phyloP scores from a whole-genome alignment of 345 rosid genomes.

The Cardamine chenopodiifolia region DNA sequence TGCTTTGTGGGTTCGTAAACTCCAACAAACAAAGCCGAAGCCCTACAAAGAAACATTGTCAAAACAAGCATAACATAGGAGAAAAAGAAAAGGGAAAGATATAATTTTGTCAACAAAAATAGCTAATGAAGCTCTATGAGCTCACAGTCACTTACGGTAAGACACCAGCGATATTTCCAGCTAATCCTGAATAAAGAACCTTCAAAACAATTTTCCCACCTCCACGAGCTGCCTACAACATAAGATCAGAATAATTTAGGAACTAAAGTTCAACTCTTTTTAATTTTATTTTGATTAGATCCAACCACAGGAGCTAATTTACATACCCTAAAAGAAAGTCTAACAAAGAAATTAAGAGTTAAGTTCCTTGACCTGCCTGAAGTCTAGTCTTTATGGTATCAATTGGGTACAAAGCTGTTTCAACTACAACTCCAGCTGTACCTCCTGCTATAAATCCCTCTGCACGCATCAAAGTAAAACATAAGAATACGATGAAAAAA shows the following conservation, averaged over 20 bases:
- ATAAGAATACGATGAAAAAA: background rate
- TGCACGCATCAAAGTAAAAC: slow-evolving; percentile 37
- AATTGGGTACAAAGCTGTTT: slow-evolving; percentile 87
- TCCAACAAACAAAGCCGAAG: slow-evolving; percentile 94
- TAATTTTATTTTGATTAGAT: background rate
- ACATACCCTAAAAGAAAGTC: background rate
- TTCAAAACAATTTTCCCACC: slow-evolving; percentile 76
- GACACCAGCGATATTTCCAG: slow-evolving; percentile 92
- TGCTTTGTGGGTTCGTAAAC: slow-evolving; percentile 94
- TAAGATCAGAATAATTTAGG: background rate
- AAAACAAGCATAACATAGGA: background rate
- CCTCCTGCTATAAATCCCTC: slow-evolving; percentile 97
- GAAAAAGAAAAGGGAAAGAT: background rate
- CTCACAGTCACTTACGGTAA: slow-evolving; percentile 68
- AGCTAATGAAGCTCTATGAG: slow-evolving; percentile 10
- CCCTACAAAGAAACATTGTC: slow-evolving; percentile 52
- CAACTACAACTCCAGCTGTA: slow-evolving; percentile 94
- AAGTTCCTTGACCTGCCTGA: slow-evolving; percentile 64
- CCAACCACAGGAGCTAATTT: background rate
- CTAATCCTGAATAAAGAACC: slow-evolving; percentile 96
- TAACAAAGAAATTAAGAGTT: background rate
- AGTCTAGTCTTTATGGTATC: slow-evolving; percentile 94
- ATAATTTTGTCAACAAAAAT: background rate
- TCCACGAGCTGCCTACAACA: slow-evolving; percentile 74
- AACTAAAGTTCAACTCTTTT: background rate